Evolutionary conservation across 306 rosid species (phyloP).

Genomic region (Elaeagnus macrophylla): DNA sequence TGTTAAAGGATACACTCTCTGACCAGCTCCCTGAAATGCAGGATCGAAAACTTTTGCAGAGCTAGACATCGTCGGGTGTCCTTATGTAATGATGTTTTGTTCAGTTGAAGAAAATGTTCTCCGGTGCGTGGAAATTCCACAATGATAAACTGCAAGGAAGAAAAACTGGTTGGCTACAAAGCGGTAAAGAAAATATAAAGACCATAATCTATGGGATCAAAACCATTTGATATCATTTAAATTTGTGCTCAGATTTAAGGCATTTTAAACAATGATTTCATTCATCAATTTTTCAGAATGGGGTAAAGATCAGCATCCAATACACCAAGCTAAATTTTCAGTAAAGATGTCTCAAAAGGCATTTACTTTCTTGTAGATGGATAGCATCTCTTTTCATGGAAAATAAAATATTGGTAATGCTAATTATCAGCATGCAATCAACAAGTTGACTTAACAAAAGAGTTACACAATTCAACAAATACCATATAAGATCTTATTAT

Average conservation of each 20-base stretch:
- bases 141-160: conserved; percentile 30
- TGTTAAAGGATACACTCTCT: conserved; percentile 79
- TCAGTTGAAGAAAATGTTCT: conserved; percentile 16
- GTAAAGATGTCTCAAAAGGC: no score
- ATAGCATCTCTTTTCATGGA: no score
- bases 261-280: not conserved
- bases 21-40: conserved; percentile 98
- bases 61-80: conserved; percentile 67
- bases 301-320: no score
- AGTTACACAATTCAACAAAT: no score
- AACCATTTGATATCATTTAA: not conserved
- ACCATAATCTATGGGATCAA: no score
- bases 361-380: no score
- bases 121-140: conserved; percentile 25
- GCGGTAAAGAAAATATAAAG: conserved; percentile 18
- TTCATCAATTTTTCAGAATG: no score
- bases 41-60: conserved; percentile 83
- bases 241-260: not conserved
- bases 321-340: no score
- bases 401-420: no score
- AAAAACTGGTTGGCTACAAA: conserved; percentile 6
- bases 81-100: conserved; percentile 25
- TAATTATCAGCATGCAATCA: no score
- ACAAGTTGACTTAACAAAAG: no score
- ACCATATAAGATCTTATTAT: no score